Base-by-base conservation (phyloP, 2,329 filamentous ascomycete genomes). In the Mycosphaerelloides madeirae region DNA sequence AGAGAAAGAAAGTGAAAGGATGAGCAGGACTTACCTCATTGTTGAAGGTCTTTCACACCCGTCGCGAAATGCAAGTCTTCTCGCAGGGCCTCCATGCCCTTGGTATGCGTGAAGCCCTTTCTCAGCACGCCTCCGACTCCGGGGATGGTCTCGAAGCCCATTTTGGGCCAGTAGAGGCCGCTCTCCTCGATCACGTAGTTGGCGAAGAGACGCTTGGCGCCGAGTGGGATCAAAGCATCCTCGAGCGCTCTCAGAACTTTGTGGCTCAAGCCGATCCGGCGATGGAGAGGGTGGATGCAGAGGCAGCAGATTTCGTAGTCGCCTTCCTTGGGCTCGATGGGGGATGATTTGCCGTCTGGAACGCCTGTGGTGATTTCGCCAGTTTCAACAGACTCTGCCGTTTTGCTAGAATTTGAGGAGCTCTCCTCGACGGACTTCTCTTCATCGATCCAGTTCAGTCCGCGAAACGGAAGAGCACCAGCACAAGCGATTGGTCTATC, bases 301-400 rank as follows among this genome's bases (percentile, higher is more conserved):
- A 60, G 55, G 36, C 54, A 61, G 40, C 54, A 58, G 7, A 58
- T 43, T 25, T 61, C 55, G 54, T 54, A 58, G 37, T 54, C 54
- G 32, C 31, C 31, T 5, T 18, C 29, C 18, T 38, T 28, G 9
- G 36, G 36, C 19, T 29, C 7, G 25, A 11, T 14, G 12, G 37
- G 25, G 14, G 37, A 18, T 22, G 14, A 15, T 14, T 20, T 13
- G 6, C 7, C 16, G 28, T 18, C 18, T 5, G 36, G 16, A n/a
- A 15, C 19, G 15, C 13, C 8, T 5, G 13, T 7, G 25, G 5
- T 29, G 22, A 6, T 13, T 38, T 38, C 19, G 12, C 13, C 19
- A 18, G 37, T 29, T 8, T 18, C 22, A 12, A 12, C 8, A 16
- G n/a, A 2, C 16, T 31, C 14, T 14, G 19, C 15, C 16, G 35